Evolutionary conservation across 2,329 filamentous ascomycete genomes (phyloP), one percentile per base, ranked within the genome.

Genomic region (Penicillium psychrosexuale): DNA sequence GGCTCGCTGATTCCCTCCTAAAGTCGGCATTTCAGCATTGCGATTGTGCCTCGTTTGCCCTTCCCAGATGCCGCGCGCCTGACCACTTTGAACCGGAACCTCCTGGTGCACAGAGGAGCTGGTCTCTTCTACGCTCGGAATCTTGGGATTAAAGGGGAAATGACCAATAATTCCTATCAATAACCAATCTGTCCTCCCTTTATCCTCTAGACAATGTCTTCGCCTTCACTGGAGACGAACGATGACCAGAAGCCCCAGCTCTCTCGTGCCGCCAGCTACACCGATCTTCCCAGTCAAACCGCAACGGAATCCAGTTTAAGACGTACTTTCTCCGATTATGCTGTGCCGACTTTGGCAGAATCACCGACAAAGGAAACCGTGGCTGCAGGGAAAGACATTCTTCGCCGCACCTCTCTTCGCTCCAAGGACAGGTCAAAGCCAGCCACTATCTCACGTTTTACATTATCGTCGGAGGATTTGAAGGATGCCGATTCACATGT

Each of bases 231-330:
- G 45, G 65, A 68, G 48, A 59, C 53, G 27, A 61, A 56, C 42
- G 65, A 67, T 58, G 69, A 68, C 40, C 63, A 63, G 45, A 56
- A 57, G 47, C 50, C 63, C 46, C 60, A 66, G 37, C 61, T 85
- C 30, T 77, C 78, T 28, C 78, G 82, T 53, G 79, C 83, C 45
- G 83, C 83, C 31, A 85, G 83, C 63, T 85, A 82, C 69, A 82
- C 80, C 44, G 78, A 80, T 60, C 68, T 85, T n/a, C 76, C 80
- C 3, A 70, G 65, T 28, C 66, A 76, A 31, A n/a, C 56, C 17
- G 58, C 72, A 28, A 63, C 69, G 28, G 72, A 69, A 37, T 60
- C 70, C 33, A 60, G 52, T 37, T 70, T 82, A 57, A 78, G 80
- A 61, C 76, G 78, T 53, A 80, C 76, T 30, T 77, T 79, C 61